Percentiles rank a stretch among this genome's conserved stretches.
These are phyloP conservation scores for Strobilomyces confusus DNA, from an alignment of 768 basidiomycete genomes.

Conservation along the genomic window DNA sequence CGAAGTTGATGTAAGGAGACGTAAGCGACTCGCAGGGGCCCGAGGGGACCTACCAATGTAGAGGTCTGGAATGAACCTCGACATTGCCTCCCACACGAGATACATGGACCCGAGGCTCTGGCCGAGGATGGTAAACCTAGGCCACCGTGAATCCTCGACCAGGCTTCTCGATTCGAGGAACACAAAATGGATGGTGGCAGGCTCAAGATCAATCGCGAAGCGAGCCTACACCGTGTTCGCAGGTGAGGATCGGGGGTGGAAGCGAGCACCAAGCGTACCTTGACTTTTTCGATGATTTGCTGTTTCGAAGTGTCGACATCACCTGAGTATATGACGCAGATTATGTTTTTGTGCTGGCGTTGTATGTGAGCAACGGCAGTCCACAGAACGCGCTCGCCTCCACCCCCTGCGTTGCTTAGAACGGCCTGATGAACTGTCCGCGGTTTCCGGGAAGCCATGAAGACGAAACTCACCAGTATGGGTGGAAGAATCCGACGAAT, in stretches of 20 bases:
- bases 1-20: constrained; percentile 6
- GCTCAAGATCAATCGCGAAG: constrained; percentile 73
- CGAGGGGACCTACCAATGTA: constrained; percentile 68
- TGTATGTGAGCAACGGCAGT: constrained; percentile 80
- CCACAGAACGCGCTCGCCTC: constrained; percentile 96
- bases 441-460: neutral
- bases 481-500: constrained; percentile 88
- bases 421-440: constrained; percentile 33
- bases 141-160: constrained; percentile 83
- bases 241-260: neutral
- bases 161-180: constrained; percentile 66
- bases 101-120: constrained; percentile 88
- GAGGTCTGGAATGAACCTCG: constrained; percentile 76
- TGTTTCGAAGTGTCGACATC: constrained; percentile 78
- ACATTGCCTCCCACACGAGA: constrained; percentile 80
- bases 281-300: constrained; percentile 74
- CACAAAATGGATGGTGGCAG: constrained; percentile 71
- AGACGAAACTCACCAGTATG: constrained; percentile 72
- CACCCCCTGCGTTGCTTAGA: constrained; percentile 89
- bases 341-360: constrained; percentile 53
- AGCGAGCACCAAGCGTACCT: constrained; percentile 42
- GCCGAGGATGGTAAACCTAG: constrained; percentile 85
- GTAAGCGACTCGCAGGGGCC: neutral
- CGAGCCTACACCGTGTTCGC: constrained; percentile 48
- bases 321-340: constrained; percentile 86